A percentile compares a stretch with the other conserved stretches of the same genome.
Evolutionary conservation across 169 alveolate species (phyloP).

Genomic region (Plasmodium chabaudi): DNA sequence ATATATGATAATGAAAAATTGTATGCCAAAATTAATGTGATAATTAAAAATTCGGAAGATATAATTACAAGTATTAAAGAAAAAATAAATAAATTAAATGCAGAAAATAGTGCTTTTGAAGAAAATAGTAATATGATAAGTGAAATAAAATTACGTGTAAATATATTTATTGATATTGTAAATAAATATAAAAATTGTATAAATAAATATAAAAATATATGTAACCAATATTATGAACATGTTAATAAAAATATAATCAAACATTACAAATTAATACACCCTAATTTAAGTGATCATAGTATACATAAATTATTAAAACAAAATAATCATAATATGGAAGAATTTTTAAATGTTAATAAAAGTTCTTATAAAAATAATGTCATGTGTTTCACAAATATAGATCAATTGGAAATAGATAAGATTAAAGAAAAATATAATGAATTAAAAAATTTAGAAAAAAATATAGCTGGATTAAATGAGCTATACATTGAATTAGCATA

Average conservation of each 20-base stretch:
- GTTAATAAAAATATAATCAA: slow-evolving; percentile 44
- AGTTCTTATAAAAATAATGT: neutral
- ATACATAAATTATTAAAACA: slow-evolving; percentile 25
- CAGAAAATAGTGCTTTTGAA: slow-evolving; percentile 34
- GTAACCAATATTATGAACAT: slow-evolving; percentile 57
- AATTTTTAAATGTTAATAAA: slow-evolving; percentile 28
- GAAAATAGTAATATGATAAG: slow-evolving; percentile 15
- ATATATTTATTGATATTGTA: slow-evolving; percentile 51
- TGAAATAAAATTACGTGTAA: slow-evolving; percentile 48
- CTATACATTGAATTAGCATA: slow-evolving; percentile 55
- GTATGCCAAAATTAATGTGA: slow-evolving; percentile 16
- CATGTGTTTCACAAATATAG: slow-evolving; percentile 8
- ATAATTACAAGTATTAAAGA: slow-evolving; percentile 7
- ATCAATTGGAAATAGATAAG: slow-evolving; percentile 38
- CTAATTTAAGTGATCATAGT: slow-evolving; percentile 26
- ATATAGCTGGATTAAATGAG: slow-evolving; percentile 38
- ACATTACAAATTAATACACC: slow-evolving; percentile 42
- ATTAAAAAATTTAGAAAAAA: slow-evolving; percentile 34
- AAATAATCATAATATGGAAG: slow-evolving; percentile 14
- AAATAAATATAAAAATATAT: slow-evolving; percentile 49
- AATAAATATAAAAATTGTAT: slow-evolving; percentile 45
- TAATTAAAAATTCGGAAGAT: slow-evolving; percentile 19
- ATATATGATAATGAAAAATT: slow-evolving; percentile 49
- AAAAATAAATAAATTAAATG: slow-evolving; percentile 7
- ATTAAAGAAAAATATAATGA: slow-evolving; percentile 44